Base-by-base conservation (phyloP, 768 basidiomycete species). In the Dacryopinax primogenitus region DNA sequence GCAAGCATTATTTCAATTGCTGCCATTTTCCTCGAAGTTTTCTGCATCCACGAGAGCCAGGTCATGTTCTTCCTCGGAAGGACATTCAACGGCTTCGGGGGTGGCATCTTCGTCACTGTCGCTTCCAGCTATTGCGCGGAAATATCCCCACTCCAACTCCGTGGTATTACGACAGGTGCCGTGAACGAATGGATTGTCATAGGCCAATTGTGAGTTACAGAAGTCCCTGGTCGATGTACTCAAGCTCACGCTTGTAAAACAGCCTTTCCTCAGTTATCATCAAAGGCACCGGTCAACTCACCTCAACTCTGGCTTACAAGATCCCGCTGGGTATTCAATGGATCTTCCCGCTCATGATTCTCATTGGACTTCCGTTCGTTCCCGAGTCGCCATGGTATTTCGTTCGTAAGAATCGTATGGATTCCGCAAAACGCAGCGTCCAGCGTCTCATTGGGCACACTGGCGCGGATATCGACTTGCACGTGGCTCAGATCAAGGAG, bases 381-480 rank as follows among this genome's bases (percentile, higher is more conserved):
- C 73, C 64, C 18, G 39, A 74, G 72, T 64, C 63, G 0, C 73
- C 73, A 1, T 74, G 71, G 71, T 74, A 70, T 70, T 68, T 71
- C 30, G 72, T 74, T 32, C 72, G 73, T 23, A 66, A 72, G 36
- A 71, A 69, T 3, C 68, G 69, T 18, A 45, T 68, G 41, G 72
- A 71, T 12, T 69, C 73, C 1, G 75, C 75, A 3, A 69, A 70
- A 39, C 51, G 66, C 26, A 41, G 66, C 4, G 35, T 76, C n/a
- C 58, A 67, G 2, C 64, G 70, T 18, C 67, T 71, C 62, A 66
- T 58, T 18, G 51, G 51, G 4, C 4, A 30, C 18, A 58, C 51
- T 30, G 51, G 51, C 32, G 51, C 51, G 13, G 30, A 58, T 30
- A 23, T 58, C 51, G 51, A 58, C 26, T 30, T 58, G 4, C 51